Base-by-base conservation (phyloP, 768 basidiomycete species). In the Trichaptum fuscoviolaceum region DNA sequence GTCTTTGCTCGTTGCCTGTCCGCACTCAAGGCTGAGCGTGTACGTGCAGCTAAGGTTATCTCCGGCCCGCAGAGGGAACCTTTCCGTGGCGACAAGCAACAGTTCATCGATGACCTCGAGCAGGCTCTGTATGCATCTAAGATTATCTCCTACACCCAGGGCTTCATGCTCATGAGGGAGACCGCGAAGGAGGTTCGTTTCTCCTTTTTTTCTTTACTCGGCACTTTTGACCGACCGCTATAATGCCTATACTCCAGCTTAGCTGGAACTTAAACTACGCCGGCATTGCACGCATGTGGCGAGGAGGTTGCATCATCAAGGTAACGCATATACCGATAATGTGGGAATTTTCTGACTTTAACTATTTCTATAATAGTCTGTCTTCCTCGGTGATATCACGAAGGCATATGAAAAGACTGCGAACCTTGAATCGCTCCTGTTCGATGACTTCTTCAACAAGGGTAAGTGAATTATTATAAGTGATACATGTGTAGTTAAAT, bases 261-360 rank as follows among this genome's bases (percentile, higher is more conserved):
- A 76, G 74, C 69, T 99, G 96, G 96, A 87, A 92, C 77, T 82
- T 99, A 77, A 98, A 99, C 85, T 96, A 96, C 76, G 90, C 95
- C 72, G 96, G 95, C 68, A 99, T 99, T 75, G 97, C 97, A 35
- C 87, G 84, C 71, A 99, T 99, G 95, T 99, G 97, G 97, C 94
- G 96, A 73, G 97, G 97, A 71, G 97, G 97, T 71, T 99, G 96
- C 79, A 99, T 99, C 79, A 99, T 99, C 85, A 96, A 96, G 86
- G 91, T 87, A 67, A 69, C 69, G 58, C 64, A 12, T 17, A 61
- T 25, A 6, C 42, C 3, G 10, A 52, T 52, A 52, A 3, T 52
- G 3, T 6, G 10, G 42, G 20, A 23, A 18, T 24, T 58, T 20
- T 7, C 27, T 65, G 57, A 12, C 34, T 59, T 61, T 25, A 30